Percentiles rank a stretch among this genome's conserved stretches.
These are phyloP conservation scores for Noccaea bulbosa DNA, from an alignment of 345 rosid species.

Conservation along the genomic window DNA sequence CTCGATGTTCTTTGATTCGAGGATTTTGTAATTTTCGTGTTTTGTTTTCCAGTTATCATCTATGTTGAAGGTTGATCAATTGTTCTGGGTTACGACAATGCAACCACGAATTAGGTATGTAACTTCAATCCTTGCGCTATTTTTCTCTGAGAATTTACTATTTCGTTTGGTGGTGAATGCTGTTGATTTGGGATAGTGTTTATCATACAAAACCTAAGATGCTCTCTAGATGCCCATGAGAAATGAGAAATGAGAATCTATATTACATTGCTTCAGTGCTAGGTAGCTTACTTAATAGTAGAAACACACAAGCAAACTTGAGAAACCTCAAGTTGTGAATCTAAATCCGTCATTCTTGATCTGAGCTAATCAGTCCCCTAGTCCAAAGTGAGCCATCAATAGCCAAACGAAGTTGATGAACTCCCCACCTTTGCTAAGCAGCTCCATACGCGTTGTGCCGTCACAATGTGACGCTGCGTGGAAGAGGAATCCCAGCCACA, in stretches of 20 bases:
- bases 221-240: no score
- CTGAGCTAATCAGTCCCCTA: conserved; percentile 44
- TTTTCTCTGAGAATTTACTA: no score
- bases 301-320: neutral
- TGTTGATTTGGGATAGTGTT: no score
- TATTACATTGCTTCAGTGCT: no score
- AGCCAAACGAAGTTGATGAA: conserved; percentile 60
- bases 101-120: no score
- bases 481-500: conserved; percentile 36
- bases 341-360: conserved; percentile 46
- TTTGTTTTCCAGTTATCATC: conserved; percentile 7
- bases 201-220: no score
- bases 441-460: conserved; percentile 38
- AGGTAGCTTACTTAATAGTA: neutral
- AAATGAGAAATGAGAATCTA: no score
- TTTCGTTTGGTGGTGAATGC: no score
- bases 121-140: no score
- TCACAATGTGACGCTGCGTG: conserved; percentile 38
- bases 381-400: conserved; percentile 56
- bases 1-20: neutral
- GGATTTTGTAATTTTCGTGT: neutral
- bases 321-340: conserved; percentile 7
- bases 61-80: conserved; percentile 3
- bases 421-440: conserved; percentile 56
- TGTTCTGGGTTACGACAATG: neutral